Evolutionary conservation across 129 eudicot genomes (phyloP).

Genomic region (Kitagawia praeruptora): DNA sequence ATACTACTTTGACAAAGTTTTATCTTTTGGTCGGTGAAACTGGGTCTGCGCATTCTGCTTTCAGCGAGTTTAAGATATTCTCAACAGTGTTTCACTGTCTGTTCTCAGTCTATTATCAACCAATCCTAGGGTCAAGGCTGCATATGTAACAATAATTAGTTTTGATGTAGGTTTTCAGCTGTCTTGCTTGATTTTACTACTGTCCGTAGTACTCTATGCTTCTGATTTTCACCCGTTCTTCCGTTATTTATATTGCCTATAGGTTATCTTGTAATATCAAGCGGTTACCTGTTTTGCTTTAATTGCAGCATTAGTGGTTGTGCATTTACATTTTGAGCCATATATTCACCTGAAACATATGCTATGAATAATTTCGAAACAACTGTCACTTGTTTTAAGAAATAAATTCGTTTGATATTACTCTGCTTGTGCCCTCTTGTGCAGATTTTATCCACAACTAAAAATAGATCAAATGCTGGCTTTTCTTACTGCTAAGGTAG

Average conservation of each 20-base stretch:
- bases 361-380: not conserved
- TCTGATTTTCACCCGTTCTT: not conserved
- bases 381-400: not conserved
- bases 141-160: not conserved
- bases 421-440: not conserved
- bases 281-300: not conserved
- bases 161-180: not conserved
- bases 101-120: not conserved
- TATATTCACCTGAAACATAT: not conserved
- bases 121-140: not conserved
- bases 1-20: not conserved
- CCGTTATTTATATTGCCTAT: not conserved
- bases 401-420: not conserved
- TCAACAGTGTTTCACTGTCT: not conserved
- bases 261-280: not conserved
- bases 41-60: not conserved
- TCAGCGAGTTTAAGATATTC: not conserved
- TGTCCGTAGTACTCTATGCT: not conserved
- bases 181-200: not conserved
- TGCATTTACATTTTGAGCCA: not conserved
- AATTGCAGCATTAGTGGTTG: not conserved
- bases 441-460: conserved; percentile 76
- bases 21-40: not conserved
- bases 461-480: conserved; percentile 63
- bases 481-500: conserved; percentile 54